phyloP scores from a whole-genome alignment of 75 land plant genomes.

The Sequoia sempervirens region DNA sequence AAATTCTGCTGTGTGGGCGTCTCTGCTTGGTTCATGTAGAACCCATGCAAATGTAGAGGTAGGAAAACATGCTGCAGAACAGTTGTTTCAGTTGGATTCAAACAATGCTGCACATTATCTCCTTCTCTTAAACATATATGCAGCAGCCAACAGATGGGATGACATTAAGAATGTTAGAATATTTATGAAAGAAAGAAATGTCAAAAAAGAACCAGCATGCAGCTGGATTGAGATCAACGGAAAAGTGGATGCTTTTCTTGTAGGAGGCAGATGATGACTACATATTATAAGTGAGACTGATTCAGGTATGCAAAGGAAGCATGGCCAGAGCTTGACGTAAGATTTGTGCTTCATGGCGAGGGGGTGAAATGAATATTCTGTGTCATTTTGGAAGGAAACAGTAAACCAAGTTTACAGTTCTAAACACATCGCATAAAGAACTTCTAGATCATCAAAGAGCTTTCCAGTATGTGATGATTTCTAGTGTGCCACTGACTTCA shows the following conservation, averaged over 20 bases:
- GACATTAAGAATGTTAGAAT: conserved; percentile 1
- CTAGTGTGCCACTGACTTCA: neutral
- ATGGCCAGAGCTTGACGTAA: conserved; percentile 45
- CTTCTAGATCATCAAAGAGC: neutral
- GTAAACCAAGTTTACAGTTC: neutral
- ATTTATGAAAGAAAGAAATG: neutral
- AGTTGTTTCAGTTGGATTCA: conserved; percentile 2
- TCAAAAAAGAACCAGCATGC: neutral
- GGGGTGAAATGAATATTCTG: neutral
- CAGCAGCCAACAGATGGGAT: conserved; percentile 3
- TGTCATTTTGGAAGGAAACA: neutral
- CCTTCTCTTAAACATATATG: conserved; percentile 1
- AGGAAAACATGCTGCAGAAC: conserved; percentile 2
- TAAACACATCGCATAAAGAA: neutral
- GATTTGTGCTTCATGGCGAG: conserved; percentile 41
- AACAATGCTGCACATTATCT: conserved; percentile 14
- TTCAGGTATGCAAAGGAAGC: conserved; percentile 43
- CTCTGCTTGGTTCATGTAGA: conserved; percentile 18
- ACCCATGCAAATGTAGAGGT: neutral
- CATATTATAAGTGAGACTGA: conserved; percentile 23
- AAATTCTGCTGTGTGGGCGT: conserved; percentile 1
- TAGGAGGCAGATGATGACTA: conserved; percentile 38
- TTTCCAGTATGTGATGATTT: neutral
- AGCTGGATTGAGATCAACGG: conserved; percentile 7
- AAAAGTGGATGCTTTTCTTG: neutral